Conservation (phyloP, 2,329 filamentous ascomycete species). For the Colletotrichum phormii region DNA sequence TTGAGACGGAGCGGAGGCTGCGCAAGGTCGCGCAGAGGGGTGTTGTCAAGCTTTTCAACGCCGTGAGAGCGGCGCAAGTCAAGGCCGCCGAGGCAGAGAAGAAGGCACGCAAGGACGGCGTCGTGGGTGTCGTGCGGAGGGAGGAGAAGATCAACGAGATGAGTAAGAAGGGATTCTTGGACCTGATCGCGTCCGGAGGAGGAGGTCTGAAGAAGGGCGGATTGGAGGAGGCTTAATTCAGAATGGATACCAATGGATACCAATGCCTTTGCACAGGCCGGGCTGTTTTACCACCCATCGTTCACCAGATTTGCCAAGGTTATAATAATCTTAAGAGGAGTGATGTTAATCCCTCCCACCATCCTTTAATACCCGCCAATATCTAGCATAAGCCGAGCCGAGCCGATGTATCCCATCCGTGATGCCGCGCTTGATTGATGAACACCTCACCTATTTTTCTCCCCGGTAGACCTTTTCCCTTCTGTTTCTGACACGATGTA, state of each 20-base stretch:
- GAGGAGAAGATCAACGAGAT: slow-evolving; percentile 94
- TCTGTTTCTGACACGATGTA: slow-evolving; percentile 2
- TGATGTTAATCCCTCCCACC: slow-evolving; percentile 41
- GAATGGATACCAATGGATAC: neutral
- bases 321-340: slow-evolving; percentile 34
- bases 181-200: slow-evolving; percentile 80
- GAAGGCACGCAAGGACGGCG: slow-evolving; percentile 75
- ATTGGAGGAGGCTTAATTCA: slow-evolving; percentile 65
- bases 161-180: slow-evolving; percentile 96
- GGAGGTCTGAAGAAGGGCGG: slow-evolving; percentile 69
- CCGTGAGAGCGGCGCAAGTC: slow-evolving; percentile 91
- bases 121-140: slow-evolving; percentile 82
- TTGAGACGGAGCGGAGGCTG: slow-evolving; percentile 82
- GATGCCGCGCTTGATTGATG: slow-evolving; percentile 28
- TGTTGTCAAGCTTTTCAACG: slow-evolving; percentile 97
- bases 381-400: slow-evolving; percentile 32
- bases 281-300: neutral
- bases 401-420: slow-evolving; percentile 27
- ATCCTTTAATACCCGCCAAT: slow-evolving; percentile 39
- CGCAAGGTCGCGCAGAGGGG: slow-evolving; percentile 91
- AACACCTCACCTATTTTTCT: slow-evolving; percentile 9
- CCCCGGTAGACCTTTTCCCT: neutral
- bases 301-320: slow-evolving; percentile 11
- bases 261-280: neutral
- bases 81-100: slow-evolving; percentile 83